A percentile compares a stretch with the other conserved stretches of the same genome.
These are phyloP conservation scores for Pseudocercospora pini-densiflorae DNA, from an alignment of 2,329 filamentous ascomycete species.

Conservation along the genomic window DNA sequence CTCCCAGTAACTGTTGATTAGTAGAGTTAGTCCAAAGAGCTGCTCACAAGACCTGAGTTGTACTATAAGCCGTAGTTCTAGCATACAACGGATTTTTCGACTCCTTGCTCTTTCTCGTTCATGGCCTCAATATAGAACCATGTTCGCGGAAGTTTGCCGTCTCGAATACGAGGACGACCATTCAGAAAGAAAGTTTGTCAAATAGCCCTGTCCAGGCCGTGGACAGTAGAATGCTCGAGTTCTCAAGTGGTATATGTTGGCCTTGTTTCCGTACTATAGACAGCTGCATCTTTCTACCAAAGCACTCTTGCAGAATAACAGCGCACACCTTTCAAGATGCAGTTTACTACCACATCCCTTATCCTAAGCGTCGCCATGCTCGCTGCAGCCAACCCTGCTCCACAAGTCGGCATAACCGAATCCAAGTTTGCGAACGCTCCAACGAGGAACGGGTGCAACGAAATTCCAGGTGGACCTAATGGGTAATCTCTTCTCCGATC, in stretches of 20 bases:
- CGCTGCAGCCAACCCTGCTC: neutral
- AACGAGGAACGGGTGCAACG: neutral
- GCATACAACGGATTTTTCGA: too few relatives aligned
- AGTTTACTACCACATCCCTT: neutral
- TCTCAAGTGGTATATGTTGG: neutral
- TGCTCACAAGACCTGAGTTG: too few relatives aligned
- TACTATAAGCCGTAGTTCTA: too few relatives aligned
- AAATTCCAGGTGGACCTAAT: neutral
- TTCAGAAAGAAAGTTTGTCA: neutral
- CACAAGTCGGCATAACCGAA: neutral
- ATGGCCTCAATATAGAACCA: too few relatives aligned
- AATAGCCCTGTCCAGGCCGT: neutral
- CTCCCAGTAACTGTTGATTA: too few relatives aligned
- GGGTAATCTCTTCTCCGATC: neutral
- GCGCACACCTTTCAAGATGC: neutral
- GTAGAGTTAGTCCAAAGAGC: too few relatives aligned
- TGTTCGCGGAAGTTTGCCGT: too few relatives aligned
- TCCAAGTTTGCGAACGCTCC: neutral
- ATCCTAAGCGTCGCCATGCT: neutral
- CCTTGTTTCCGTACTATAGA: neutral
- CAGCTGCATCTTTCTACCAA: neutral
- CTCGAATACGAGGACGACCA: too few relatives aligned
- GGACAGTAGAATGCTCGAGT: neutral
- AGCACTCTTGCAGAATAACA: neutral
- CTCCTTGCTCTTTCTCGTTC: too few relatives aligned